Percentiles rank a stretch among this genome's conserved stretches.
Conservation (phyloP, 2,329 filamentous ascomycete genomes). For the Fusarium penzigii region DNA sequence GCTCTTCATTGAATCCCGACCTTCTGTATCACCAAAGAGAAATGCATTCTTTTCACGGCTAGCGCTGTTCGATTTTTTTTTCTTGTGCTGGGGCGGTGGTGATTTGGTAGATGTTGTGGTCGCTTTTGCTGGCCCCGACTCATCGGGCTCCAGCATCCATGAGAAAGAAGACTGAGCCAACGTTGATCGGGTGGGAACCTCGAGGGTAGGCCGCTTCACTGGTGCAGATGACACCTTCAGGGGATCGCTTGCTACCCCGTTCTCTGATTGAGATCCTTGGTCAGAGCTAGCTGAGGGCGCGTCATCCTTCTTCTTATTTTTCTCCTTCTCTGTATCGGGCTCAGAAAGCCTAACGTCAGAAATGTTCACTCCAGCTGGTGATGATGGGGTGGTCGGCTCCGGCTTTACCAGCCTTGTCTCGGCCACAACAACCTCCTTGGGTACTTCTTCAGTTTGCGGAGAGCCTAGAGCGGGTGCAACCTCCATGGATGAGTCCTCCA, state of each 20-base stretch:
- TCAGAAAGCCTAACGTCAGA: constrained; percentile 22
- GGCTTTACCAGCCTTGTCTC: constrained; percentile 13
- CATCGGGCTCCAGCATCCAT: constrained; percentile 71
- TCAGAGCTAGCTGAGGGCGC: constrained; percentile 11
- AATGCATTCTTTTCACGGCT: constrained; percentile 60
- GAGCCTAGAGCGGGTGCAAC: constrained; percentile 38
- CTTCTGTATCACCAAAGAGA: constrained; percentile 55
- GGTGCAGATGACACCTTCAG: not conserved
- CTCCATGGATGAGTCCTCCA: constrained; percentile 58
- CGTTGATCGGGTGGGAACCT: constrained; percentile 63
- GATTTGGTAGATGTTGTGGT: constrained; percentile 30
- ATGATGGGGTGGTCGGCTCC: constrained; percentile 10
- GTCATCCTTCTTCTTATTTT: constrained; percentile 10
- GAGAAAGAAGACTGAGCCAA: constrained; percentile 76
- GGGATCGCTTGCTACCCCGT: constrained; percentile 11
- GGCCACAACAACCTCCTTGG: constrained; percentile 11
- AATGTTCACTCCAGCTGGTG: constrained; percentile 14
- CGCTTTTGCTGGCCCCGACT: constrained; percentile 31
- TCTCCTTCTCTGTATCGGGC: not conserved
- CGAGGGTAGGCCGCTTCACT: constrained; percentile 30
- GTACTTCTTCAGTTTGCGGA: constrained; percentile 14
- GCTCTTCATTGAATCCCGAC: constrained; percentile 37
- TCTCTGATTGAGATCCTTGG: constrained; percentile 18
- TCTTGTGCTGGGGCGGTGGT: constrained; percentile 39
- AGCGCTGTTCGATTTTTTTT: constrained; percentile 44